Evolutionary conservation across 2,329 filamentous ascomycete genomes (phyloP).

Genomic region (Dothiorella sarmentorum): DNA sequence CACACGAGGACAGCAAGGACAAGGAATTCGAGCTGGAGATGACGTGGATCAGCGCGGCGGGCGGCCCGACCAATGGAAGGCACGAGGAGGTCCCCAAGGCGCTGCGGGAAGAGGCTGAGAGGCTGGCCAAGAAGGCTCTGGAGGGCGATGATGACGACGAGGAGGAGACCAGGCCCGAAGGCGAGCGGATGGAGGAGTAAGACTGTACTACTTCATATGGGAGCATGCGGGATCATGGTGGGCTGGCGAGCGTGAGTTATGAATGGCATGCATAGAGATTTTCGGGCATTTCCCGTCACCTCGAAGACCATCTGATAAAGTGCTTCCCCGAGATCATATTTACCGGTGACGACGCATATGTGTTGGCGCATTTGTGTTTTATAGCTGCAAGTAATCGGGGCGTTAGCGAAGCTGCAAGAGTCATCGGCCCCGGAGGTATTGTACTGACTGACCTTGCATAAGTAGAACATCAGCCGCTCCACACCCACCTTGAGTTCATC

Average conservation of each 20-base stretch:
- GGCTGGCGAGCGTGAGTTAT: constrained; percentile 8
- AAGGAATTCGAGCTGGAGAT: constrained; percentile 99
- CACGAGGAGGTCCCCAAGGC: constrained; percentile 93
- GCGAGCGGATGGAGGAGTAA: constrained; percentile 88
- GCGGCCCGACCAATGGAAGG: constrained; percentile 86
- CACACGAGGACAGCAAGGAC: constrained; percentile 98
- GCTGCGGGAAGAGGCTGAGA: constrained; percentile 85
- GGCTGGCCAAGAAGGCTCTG: constrained; percentile 82
- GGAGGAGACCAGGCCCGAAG: constrained; percentile 62
- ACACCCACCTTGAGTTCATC: background rate
- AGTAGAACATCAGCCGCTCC: background rate
- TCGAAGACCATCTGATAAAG: background rate
- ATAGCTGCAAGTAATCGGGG: background rate
- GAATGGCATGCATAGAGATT: constrained; percentile 14
- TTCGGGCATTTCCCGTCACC: background rate
- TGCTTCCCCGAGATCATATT: background rate
- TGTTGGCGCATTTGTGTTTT: background rate
- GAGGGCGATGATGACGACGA: constrained; percentile 82
- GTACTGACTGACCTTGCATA: background rate
- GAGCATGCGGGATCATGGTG: background rate
- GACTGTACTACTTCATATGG: constrained; percentile 12
- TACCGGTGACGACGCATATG: background rate
- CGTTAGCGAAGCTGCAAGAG: background rate
- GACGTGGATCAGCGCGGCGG: constrained; percentile 88
- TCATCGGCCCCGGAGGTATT: background rate